Percentiles rank a stretch among this genome's conserved stretches.
These are phyloP conservation scores for Salix dunnii DNA, from an alignment of 345 rosid genomes.

Conservation along the genomic window DNA sequence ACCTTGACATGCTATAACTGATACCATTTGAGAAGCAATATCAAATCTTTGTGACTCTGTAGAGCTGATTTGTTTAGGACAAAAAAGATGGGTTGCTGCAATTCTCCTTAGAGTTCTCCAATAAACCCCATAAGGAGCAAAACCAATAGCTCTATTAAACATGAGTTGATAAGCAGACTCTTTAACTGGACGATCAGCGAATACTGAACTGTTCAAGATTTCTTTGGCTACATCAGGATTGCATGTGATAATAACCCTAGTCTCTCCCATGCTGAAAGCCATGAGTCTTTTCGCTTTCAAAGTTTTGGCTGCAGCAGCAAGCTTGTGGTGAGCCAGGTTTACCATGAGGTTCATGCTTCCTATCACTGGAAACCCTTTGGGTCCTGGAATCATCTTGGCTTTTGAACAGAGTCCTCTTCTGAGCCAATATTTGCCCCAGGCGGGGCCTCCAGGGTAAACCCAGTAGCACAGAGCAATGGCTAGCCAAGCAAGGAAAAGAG, in stretches of 20 bases:
- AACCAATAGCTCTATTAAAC: constrained; percentile 55
- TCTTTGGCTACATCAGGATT: constrained; percentile 52
- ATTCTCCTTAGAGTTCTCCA: constrained; percentile 49
- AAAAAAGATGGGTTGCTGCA: constrained; percentile 48
- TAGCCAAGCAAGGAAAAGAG: constrained; percentile 25
- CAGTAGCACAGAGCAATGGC: constrained; percentile 32
- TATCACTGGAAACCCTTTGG: constrained; percentile 41
- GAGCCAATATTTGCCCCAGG: constrained; percentile 43
- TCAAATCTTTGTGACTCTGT: constrained; percentile 31
- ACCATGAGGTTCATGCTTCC: constrained; percentile 53
- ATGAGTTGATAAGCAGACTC: constrained; percentile 47
- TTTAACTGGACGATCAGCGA: constrained; percentile 54
- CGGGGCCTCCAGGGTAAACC: constrained; percentile 48
- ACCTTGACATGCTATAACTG: constrained; percentile 8
- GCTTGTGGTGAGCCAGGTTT: constrained; percentile 49
- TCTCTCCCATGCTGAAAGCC: constrained; percentile 53
- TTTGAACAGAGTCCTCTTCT: neutral
- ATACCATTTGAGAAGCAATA: constrained; percentile 42
- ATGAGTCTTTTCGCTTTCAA: constrained; percentile 38
- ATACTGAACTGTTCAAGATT: constrained; percentile 43
- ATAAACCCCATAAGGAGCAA: constrained; percentile 53
- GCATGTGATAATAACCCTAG: constrained; percentile 34
- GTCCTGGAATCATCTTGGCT: constrained; percentile 36
- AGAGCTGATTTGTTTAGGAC: constrained; percentile 39
- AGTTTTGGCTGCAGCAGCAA: constrained; percentile 31